Conservation (phyloP, 805 yeast genomes). For the Nakazawaea siamensis region DNA sequence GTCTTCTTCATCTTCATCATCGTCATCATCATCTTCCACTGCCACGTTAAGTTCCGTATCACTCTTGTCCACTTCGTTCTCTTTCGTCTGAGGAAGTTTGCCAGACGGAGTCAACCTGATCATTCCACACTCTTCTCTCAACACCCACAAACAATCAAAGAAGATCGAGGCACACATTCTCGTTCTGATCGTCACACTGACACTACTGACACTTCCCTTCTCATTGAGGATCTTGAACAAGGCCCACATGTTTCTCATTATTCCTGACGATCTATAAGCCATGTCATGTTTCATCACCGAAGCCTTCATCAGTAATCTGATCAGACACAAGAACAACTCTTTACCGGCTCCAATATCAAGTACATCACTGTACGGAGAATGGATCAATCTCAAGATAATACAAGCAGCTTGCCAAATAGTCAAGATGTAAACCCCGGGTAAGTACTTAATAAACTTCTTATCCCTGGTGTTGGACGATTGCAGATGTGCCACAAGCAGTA, state of each 20-base stretch:
- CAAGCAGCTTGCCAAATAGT: conserved; percentile 91
- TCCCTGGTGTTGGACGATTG: conserved; percentile 50
- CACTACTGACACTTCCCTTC: conserved; percentile 28
- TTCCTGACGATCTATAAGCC: conserved; percentile 87
- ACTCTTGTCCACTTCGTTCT: conserved; percentile 17
- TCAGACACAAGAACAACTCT: conserved; percentile 58
- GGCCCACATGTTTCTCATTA: conserved; percentile 92
- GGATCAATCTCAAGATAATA: conserved; percentile 68
- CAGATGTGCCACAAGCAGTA: conserved; percentile 62
- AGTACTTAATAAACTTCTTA: conserved; percentile 57
- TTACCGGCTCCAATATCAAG: conserved; percentile 69
- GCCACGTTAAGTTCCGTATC: conserved; percentile 15
- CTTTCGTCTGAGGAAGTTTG: conserved; percentile 1
- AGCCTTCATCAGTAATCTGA: conserved; percentile 63
- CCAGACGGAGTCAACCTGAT: conserved; percentile 40
- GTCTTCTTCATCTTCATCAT: conserved; percentile 22
- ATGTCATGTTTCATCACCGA: conserved; percentile 87
- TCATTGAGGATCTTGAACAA: conserved; percentile 63
- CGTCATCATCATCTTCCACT: conserved; percentile 20
- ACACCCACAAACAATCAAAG: conserved; percentile 80
- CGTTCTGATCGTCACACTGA: conserved; percentile 56
- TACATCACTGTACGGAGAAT: conserved; percentile 61
- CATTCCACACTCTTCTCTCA: conserved; percentile 86
- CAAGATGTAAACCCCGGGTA: conserved; percentile 78
- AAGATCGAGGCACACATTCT: conserved; percentile 91